phyloP scores from a whole-genome alignment of 2,329 filamentous ascomycete species.

The Emmonsia crescens region DNA sequence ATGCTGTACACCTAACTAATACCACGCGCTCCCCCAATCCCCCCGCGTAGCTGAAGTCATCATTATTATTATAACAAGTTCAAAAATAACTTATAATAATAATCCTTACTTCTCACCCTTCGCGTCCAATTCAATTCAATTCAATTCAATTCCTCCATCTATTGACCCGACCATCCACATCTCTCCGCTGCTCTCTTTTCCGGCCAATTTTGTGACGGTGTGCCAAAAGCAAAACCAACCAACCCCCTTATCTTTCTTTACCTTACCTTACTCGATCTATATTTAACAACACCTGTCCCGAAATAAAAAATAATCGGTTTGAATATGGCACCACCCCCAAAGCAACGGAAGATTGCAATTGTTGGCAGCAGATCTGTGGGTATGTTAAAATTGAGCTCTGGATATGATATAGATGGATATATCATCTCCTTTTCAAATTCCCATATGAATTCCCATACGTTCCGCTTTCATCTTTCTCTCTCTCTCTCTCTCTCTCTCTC shows the following conservation, averaged over 20 bases:
- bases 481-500: too few relatives aligned
- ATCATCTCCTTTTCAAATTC: conserved; percentile 9
- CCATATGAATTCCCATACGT: neutral
- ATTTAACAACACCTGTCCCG: neutral
- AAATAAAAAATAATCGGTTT: neutral
- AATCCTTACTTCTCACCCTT: neutral
- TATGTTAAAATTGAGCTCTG: conserved; percentile 36
- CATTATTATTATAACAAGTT: neutral
- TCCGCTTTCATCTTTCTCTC: neutral
- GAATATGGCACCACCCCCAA: conserved; percentile 58
- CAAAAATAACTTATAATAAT: too few relatives aligned
- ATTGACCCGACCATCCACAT: neutral
- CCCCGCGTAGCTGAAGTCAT: neutral
- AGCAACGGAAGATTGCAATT: conserved; percentile 91
- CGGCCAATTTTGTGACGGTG: too few relatives aligned
- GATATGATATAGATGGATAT: neutral
- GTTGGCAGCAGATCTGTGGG: conserved; percentile 88
- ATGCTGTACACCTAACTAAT: neutral
- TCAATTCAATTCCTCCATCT: too few relatives aligned
- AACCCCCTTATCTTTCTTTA: neutral
- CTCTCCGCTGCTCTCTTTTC: too few relatives aligned
- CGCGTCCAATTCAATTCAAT: neutral
- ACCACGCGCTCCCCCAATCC: neutral
- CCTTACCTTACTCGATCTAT: neutral
- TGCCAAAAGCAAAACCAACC: too few relatives aligned